Conservation (phyloP, 1,284 basidiomycete species). For the Vanrija sp. region DNA sequence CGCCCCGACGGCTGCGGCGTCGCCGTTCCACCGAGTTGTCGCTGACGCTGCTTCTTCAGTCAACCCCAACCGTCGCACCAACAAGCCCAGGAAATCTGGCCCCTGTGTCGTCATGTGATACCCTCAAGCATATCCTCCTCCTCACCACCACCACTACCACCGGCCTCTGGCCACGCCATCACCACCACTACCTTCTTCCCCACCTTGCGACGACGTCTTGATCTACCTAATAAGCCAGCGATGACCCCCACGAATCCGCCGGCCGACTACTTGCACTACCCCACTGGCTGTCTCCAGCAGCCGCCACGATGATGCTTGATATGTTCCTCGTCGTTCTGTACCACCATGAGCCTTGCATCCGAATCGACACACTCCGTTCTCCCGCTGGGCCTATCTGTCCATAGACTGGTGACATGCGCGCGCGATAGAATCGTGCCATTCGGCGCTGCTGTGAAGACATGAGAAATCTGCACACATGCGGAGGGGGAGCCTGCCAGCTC, state of each 20-base stretch:
- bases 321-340: conserved; percentile 7
- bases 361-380: not conserved
- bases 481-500: too few relatives aligned
- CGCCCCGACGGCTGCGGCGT: too few relatives aligned
- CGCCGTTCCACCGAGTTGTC: not conserved
- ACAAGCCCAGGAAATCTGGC: conserved; percentile 38
- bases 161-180: not conserved
- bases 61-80: conserved; percentile 42
- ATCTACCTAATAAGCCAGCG: not conserved
- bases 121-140: not conserved
- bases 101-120: conserved; percentile 43
- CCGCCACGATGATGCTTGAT: not conserved
- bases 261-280: too few relatives aligned
- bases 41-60: conserved; percentile 21
- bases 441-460: not conserved
- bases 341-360: conserved; percentile 14
- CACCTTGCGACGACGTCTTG: not conserved
- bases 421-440: conserved; percentile 9
- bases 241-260: too few relatives aligned
- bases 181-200: not conserved
- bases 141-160: not conserved
- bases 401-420: conserved; percentile 9
- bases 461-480: too few relatives aligned
- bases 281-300: not conserved
- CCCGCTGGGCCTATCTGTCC: conserved; percentile 2